Base-by-base conservation (phyloP, 2,329 filamentous ascomycete genomes). In the Paracorniculantispora psalliotae region DNA sequence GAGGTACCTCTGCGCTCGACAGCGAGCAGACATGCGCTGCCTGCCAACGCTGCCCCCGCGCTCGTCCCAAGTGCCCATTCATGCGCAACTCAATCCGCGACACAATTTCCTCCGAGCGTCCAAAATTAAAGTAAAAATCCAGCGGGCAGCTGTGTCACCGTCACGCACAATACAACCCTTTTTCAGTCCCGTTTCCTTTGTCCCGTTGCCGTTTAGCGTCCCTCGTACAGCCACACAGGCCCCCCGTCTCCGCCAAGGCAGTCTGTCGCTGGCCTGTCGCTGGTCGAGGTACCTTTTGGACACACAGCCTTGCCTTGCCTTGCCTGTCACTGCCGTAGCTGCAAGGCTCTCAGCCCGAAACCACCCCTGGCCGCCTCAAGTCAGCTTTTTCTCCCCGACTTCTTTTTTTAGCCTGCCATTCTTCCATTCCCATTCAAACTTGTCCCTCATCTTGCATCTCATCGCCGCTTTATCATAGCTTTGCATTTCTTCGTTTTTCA, bases 271-370 rank as follows among this genome's bases (percentile, higher is more conserved):
- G 4, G 23, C 44, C 23, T 47, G 44, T 28, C 44, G 28, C 21
- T 4, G n/a, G 30, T 19, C 33, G 6, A 7, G 12, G 30, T 33
- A 33, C 19, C 39, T 43, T 19, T n/a, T n/a, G n/a, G n/a, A n/a
- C n/a, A n/a, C 39, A 26, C 33, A 51, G 33, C 49, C 49, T 39
- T 23, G 33, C 13, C 30, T 23, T 7, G 19, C 19, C 48, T 23
- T n/a, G 25, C 30, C 43, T 17, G 23, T 43, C n/a, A 19, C 17
- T 43, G 30, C 19, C 28, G 19, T n/a, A n/a, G n/a, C 28, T 50
- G 47, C 47, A 25, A 51, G 33, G 48, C 48, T 51, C 49, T 51
- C 49, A 35, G 30, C 48, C 48, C 48, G 19, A 37, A 50, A 50
- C 48, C 10, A 35, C 37, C 37, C 35, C 33, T 53, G 50, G 35